These are phyloP conservation scores for Dactylellina cionopaga DNA, from an alignment of 2,329 filamentous ascomycete species.

Conservation along the genomic window DNA sequence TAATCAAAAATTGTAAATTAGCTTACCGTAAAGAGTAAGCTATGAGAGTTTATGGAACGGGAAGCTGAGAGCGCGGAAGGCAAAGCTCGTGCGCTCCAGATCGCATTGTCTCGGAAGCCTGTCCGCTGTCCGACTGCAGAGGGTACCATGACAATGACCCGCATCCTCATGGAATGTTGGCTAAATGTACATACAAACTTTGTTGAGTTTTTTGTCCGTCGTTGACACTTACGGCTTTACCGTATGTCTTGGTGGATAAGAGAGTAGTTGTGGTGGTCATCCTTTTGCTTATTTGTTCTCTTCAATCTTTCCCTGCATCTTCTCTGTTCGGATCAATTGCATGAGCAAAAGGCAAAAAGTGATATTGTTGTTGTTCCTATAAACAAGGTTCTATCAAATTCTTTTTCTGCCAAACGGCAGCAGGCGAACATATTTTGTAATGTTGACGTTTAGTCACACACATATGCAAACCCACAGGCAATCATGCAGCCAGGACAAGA, in stretches of 20 bases:
- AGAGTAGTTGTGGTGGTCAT: slow-evolving; percentile 1
- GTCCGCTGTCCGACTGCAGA: slow-evolving; percentile 50
- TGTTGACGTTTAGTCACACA: slow-evolving; percentile 28
- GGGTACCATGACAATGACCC: slow-evolving; percentile 52
- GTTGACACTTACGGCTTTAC: slow-evolving; percentile 15
- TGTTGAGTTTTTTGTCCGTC: slow-evolving; percentile 12
- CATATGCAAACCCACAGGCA: slow-evolving; percentile 17
- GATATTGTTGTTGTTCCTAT: slow-evolving; percentile 25
- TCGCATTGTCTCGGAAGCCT: slow-evolving; percentile 52
- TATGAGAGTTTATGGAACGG: slow-evolving; percentile 28
- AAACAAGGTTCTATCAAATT: slow-evolving; percentile 30
- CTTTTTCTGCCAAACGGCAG: slow-evolving; percentile 13
- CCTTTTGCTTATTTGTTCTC: slow-evolving; percentile 26
- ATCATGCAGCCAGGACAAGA: slow-evolving; percentile 6
- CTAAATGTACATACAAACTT: slow-evolving; percentile 39
- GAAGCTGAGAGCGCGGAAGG: slow-evolving; percentile 20
- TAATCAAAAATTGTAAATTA: slow-evolving; percentile 36
- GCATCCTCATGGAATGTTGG: slow-evolving; percentile 52
- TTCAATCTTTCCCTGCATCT: slow-evolving; percentile 8
- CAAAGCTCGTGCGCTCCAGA: slow-evolving; percentile 35
- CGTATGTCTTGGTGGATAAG: slow-evolving; percentile 16
- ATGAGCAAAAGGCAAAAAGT: slow-evolving; percentile 23
- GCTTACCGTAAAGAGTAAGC: slow-evolving; percentile 39
- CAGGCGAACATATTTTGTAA: slow-evolving; percentile 9
- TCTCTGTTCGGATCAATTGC: slow-evolving; percentile 17